Evolutionary conservation across 2,329 filamentous ascomycete genomes (phyloP), one percentile per base, ranked within the genome.

Genomic region (Calonectria pteridis): DNA sequence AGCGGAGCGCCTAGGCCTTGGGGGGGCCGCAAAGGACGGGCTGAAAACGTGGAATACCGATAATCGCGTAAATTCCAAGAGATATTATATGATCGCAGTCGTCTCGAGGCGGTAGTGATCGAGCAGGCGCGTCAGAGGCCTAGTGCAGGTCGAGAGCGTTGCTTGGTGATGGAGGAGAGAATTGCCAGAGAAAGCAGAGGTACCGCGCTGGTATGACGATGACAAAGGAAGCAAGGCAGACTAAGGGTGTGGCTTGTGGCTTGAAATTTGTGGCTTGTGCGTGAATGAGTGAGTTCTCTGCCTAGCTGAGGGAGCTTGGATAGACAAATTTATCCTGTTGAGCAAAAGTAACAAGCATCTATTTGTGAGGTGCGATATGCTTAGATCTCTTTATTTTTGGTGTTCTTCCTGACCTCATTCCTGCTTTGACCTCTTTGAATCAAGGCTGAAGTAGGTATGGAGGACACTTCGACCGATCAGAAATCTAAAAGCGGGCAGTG

Each of bases 191-290:
- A 74, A 33, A 46, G n/a, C 20, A 35, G 35, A 31, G 50, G 50
- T 31, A 62, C 51, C 63, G 50, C 29, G 33, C 70, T 79, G 68
- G 68, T 73, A 80, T 80, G 77, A 79, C 76, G 75, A 77, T 78
- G 78, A 80, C 78, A 80, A 80, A 77, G 77, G 77, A 68, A 63
- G 70, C 53, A 50, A 68, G 43, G 43, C 71, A 35, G 71, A 69
- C 71, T 62, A 71, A 46, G 31, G 51, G 16, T 33, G 78, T 80
- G 78, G 78, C 77, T 76, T 66, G 51, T 72, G 63, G 64, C 69
- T 53, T 53, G 69, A 73, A 67, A 31, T 33, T 7, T 64, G 59
- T 49, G 40, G 59, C 59, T 62, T 28, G 35, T 62, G 55, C n/a
- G 51, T 33, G 51, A 55, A 40, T 62, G 55, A 37, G 16, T 40